Evolutionary conservation across 2,329 filamentous ascomycete genomes (phyloP).

Genomic region (Nemania bipapillata): DNA sequence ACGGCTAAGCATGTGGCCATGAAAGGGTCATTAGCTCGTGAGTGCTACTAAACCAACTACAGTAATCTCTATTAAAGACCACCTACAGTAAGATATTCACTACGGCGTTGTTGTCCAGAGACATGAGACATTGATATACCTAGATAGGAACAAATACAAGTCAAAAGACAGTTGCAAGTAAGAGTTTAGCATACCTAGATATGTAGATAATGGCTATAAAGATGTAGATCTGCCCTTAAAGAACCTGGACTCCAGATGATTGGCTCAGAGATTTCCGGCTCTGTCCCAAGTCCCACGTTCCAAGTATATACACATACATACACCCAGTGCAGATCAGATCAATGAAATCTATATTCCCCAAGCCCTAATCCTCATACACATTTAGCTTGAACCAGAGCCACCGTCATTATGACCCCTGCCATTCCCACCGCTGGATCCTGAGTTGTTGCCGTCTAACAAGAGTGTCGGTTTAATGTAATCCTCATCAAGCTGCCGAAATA

Average conservation of each 20-base stretch:
- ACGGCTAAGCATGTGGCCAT: not conserved
- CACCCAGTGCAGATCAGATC: slow-evolving; percentile 27
- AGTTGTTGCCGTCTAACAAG: slow-evolving; percentile 75
- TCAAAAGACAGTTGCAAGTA: too few species aligned
- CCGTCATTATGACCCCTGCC: slow-evolving; percentile 48
- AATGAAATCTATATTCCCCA: slow-evolving; percentile 30
- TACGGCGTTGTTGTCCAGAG: too few species aligned
- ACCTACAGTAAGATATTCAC: too few species aligned
- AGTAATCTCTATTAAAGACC: too few species aligned
- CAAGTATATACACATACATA: slow-evolving; percentile 34
- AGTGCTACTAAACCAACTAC: not conserved
- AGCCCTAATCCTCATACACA: slow-evolving; percentile 16
- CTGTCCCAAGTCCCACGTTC: slow-evolving; percentile 2
- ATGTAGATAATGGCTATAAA: not conserved
- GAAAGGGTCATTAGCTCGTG: not conserved
- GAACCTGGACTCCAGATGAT: slow-evolving; percentile 34
- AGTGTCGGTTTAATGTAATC: slow-evolving; percentile 94
- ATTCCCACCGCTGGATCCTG: slow-evolving; percentile 37
- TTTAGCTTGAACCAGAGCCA: slow-evolving; percentile 43
- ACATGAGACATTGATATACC: too few species aligned
- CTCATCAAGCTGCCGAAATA: slow-evolving; percentile 93
- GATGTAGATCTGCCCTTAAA: slow-evolving; percentile 8
- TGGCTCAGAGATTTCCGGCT: slow-evolving; percentile 28
- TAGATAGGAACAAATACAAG: too few species aligned
- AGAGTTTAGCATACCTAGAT: too few species aligned